phyloP scores from a whole-genome alignment of 1,139 yeast genomes.

The Taphrina betulina region DNA sequence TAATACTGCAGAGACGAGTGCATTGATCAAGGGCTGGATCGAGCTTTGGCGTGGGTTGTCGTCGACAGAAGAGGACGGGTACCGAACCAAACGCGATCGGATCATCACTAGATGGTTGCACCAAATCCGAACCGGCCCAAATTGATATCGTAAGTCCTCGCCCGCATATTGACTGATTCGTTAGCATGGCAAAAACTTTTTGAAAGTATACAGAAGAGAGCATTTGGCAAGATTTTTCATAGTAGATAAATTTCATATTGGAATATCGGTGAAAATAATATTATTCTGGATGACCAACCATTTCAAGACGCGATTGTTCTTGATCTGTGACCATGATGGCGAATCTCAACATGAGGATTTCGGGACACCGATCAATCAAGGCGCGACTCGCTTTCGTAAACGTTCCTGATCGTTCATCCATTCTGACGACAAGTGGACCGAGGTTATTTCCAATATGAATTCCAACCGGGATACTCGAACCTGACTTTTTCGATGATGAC shows the following conservation, averaged over 20 bases:
- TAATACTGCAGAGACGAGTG: too few species aligned
- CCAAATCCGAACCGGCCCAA: too few species aligned
- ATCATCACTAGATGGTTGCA: too few species aligned
- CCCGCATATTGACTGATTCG: too few species aligned
- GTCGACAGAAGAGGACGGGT: neutral
- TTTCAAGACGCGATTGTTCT: neutral
- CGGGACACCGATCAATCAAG: slow-evolving; percentile 5
- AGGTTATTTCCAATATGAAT: slow-evolving; percentile 2
- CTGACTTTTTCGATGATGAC: neutral
- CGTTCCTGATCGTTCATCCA: slow-evolving; percentile 1
- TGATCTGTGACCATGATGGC: neutral
- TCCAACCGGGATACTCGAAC: neutral
- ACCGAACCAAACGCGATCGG: too few species aligned
- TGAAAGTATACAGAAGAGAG: too few species aligned
- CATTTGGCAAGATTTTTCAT: too few species aligned
- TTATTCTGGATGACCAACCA: slow-evolving; percentile 2
- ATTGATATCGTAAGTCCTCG: too few species aligned
- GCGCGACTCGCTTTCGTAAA: slow-evolving; percentile 6
- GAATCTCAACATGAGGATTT: slow-evolving; percentile 8
- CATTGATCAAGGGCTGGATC: neutral
- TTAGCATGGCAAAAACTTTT: too few species aligned
- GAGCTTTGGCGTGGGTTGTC: slow-evolving; percentile 1
- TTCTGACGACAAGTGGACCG: slow-evolving; percentile 1
- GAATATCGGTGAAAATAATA: too few species aligned
- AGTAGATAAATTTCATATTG: too few species aligned